phyloP scores from a whole-genome alignment of 441 rosid species.

The Melastoma candidum region DNA sequence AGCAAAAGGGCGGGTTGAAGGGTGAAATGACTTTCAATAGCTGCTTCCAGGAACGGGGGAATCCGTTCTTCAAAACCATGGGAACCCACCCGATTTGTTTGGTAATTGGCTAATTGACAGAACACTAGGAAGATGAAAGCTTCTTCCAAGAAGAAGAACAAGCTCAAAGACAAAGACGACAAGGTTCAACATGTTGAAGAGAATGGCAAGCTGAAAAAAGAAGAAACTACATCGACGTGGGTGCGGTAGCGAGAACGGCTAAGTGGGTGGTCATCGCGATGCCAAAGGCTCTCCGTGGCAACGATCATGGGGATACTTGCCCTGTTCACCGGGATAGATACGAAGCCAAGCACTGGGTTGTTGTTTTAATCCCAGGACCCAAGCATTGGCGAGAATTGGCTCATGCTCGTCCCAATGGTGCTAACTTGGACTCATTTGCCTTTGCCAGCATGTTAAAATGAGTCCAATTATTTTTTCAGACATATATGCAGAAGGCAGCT shows the following conservation, averaged over 20 bases:
- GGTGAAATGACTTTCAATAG: conserved; percentile 56
- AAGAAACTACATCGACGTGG: conserved; percentile 23
- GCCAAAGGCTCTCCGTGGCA: neutral
- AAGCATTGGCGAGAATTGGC: neutral
- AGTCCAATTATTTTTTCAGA: too few species aligned
- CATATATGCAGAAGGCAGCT: too few species aligned
- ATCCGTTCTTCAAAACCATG: conserved; percentile 28
- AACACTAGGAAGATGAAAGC: conserved; percentile 41
- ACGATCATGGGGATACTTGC: neutral
- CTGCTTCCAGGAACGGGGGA: conserved; percentile 90
- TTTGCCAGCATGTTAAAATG: too few species aligned
- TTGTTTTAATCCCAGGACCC: neutral
- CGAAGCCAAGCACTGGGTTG: neutral
- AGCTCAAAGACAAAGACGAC: conserved; percentile 24
- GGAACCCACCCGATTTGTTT: conserved; percentile 38
- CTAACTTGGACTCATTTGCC: too few species aligned
- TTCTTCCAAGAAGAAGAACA: conserved; percentile 36
- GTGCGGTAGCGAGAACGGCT: neutral
- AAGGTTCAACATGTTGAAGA: conserved; percentile 19
- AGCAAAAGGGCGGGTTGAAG: conserved; percentile 67
- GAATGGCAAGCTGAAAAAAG: conserved; percentile 23
- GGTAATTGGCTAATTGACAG: conserved; percentile 63
- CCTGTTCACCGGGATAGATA: neutral
- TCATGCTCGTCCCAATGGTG: too few species aligned
- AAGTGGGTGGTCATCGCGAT: conserved; percentile 1